Percentiles rank a stretch among this genome's conserved stretches.
Conservation (phyloP, 768 basidiomycete genomes). For the Tubosaeta sp. region DNA sequence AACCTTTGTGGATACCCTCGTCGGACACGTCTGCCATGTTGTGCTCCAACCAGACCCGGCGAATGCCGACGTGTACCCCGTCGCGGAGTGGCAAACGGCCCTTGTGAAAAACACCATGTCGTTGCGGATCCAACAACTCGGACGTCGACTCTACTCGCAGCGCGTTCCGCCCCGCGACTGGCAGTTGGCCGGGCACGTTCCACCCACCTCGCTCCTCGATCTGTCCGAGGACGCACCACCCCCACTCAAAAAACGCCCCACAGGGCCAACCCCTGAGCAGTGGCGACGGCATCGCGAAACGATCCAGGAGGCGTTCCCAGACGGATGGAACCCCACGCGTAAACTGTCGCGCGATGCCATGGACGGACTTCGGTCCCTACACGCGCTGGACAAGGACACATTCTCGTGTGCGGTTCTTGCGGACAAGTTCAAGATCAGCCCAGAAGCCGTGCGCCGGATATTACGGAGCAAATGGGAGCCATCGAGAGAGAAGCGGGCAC, state of each 20-base stretch:
- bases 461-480: slow-evolving; percentile 73
- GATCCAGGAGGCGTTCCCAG: slow-evolving; percentile 53
- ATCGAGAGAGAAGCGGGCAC: slow-evolving; percentile 46
- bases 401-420: slow-evolving; percentile 70
- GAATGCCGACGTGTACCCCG: slow-evolving; percentile 14
- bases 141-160: slow-evolving; percentile 25
- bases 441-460: slow-evolving; percentile 78
- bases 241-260: slow-evolving; percentile 14
- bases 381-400: slow-evolving; percentile 55
- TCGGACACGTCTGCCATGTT: slow-evolving; percentile 79
- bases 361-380: slow-evolving; percentile 69
- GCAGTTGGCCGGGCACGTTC: slow-evolving; percentile 29
- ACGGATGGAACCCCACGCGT: slow-evolving; percentile 74
- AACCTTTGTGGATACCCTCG: slow-evolving; percentile 70
- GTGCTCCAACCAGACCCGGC: slow-evolving; percentile 13
- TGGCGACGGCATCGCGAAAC: slow-evolving; percentile 47
- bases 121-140: slow-evolving; percentile 15
- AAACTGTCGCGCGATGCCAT: slow-evolving; percentile 82
- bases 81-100: slow-evolving; percentile 17
- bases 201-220: slow-evolving; percentile 30
- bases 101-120: slow-evolving; percentile 3
- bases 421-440: slow-evolving; percentile 71
- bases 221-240: slow-evolving; percentile 30
- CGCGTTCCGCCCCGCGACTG: slow-evolving; percentile 26
- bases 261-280: slow-evolving; percentile 38